phyloP scores from a whole-genome alignment of 768 basidiomycete species.

The Lactifluus hygrophoroides region DNA sequence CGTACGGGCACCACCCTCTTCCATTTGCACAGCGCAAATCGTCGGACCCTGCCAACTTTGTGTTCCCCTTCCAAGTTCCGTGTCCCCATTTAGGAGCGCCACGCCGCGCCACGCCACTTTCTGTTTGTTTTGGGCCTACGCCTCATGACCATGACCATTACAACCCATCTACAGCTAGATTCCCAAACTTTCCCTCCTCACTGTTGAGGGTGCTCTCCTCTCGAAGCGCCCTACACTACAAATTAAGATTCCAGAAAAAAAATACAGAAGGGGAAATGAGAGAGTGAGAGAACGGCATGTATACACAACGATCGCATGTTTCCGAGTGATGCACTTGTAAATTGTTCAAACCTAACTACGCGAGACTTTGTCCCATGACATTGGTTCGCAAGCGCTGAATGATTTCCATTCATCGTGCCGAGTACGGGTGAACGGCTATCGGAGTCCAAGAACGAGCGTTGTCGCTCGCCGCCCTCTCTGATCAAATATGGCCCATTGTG shows the following conservation, averaged over 20 bases:
- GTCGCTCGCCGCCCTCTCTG: neutral
- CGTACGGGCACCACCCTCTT: neutral
- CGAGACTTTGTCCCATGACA: slow-evolving; percentile 1
- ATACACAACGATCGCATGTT: neutral
- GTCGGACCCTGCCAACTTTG: neutral
- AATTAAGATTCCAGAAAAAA: neutral
- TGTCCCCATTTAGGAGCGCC: slow-evolving; percentile 12
- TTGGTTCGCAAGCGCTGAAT: too few relatives aligned
- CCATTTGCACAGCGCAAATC: slow-evolving; percentile 1
- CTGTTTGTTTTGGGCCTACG: slow-evolving; percentile 1
- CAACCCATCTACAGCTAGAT: too few relatives aligned
- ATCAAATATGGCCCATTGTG: neutral
- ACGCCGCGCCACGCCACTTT: slow-evolving; percentile 4
- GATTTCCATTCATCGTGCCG: neutral
- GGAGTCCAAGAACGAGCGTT: neutral
- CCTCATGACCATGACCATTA: slow-evolving; percentile 3
- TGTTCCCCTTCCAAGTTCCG: neutral
- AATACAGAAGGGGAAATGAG: too few relatives aligned
- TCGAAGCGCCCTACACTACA: neutral
- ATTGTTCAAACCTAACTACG: neutral
- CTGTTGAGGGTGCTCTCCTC: neutral
- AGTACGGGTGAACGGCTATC: neutral
- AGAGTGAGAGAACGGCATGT: neutral
- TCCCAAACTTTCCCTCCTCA: neutral
- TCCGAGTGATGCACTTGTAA: neutral